These are phyloP conservation scores for Ballota nigra DNA, from an alignment of 257 asterid species.

Conservation along the genomic window DNA sequence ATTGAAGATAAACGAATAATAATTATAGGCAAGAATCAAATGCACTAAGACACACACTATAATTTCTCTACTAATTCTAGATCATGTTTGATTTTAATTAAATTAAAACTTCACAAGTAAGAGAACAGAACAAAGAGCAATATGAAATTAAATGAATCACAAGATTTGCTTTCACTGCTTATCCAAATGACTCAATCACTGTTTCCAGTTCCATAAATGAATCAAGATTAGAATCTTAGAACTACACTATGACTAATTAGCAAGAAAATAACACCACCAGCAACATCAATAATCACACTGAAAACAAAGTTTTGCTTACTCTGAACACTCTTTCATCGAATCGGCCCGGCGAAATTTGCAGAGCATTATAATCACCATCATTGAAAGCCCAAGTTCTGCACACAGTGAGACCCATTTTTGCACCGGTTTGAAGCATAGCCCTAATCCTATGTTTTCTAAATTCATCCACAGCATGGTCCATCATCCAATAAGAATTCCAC, in stretches of 20 bases:
- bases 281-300: neutral
- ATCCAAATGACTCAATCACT: conserved; percentile 9
- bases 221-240: neutral
- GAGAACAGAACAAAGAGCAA: neutral
- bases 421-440: conserved; percentile 75
- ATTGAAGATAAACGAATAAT: conserved; percentile 10
- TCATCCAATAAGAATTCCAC: conserved; percentile 99
- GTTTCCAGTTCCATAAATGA: neutral
- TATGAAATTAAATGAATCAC: neutral
- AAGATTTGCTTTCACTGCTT: neutral
- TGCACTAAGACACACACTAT: neutral
- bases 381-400: conserved; percentile 99
- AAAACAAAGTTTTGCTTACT: conserved; percentile 46
- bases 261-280: conserved; percentile 15
- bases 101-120: conserved; percentile 1
- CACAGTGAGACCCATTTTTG: conserved; percentile 95
- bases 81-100: neutral
- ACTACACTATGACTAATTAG: neutral
- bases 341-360: conserved; percentile 86
- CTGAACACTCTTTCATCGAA: conserved; percentile 81
- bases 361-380: conserved; percentile 93
- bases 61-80: conserved; percentile 8
- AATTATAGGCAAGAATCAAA: neutral
- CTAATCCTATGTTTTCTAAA: conserved; percentile 56
- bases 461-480: conserved; percentile 90